These are phyloP conservation scores for Raffaelea ambrosiae DNA, from an alignment of 2,329 filamentous ascomycete species.

Conservation along the genomic window DNA sequence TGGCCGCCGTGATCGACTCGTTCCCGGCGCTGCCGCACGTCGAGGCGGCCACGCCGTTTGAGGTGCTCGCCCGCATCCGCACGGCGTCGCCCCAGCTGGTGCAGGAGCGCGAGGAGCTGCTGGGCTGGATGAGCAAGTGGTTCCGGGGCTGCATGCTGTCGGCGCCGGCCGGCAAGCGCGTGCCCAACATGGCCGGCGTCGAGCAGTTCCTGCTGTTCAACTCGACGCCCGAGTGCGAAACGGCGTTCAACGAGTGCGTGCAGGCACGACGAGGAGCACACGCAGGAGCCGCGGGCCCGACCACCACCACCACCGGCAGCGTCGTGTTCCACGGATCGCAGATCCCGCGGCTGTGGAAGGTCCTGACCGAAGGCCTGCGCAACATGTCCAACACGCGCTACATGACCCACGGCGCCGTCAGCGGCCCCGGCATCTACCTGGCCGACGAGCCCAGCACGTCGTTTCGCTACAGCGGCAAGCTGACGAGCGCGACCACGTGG, in stretches of 20 bases:
- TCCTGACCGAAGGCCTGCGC: conserved; percentile 14
- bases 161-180: conserved; percentile 11
- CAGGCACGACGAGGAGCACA: background rate
- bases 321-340: conserved; percentile 15
- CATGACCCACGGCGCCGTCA: conserved; percentile 9
- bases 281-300: background rate
- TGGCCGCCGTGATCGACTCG: conserved; percentile 12
- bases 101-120: conserved; percentile 9
- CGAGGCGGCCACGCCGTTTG: conserved; percentile 5
- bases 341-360: conserved; percentile 12
- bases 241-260: conserved; percentile 7
- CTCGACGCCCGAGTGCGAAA: conserved; percentile 13
- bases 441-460: conserved; percentile 12
- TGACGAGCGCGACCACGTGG: conserved; percentile 10
- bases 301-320: background rate
- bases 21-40: conserved; percentile 12
- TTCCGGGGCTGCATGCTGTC: conserved; percentile 16
- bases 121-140: conserved; percentile 15
- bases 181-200: conserved; percentile 14
- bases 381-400: conserved; percentile 12
- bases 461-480: conserved; percentile 7
- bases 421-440: conserved; percentile 13
- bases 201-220: conserved; percentile 16
- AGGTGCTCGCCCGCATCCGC: conserved; percentile 12
- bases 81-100: background rate